Conservation (phyloP, 805 yeast species). For the Candida odintsovae region DNA sequence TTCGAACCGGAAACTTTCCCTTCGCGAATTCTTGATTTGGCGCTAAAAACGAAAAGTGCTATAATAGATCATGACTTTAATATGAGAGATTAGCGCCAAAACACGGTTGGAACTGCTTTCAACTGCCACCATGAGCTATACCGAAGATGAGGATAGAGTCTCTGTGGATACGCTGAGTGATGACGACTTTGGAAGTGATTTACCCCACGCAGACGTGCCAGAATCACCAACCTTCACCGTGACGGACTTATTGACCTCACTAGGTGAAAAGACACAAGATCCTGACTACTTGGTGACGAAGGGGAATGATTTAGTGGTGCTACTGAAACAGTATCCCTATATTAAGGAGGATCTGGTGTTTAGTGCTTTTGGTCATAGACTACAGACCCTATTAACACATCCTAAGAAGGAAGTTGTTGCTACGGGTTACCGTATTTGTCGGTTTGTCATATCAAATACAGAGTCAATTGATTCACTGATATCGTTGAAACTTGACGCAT, state of each 20-base stretch:
- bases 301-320: slow-evolving; percentile 58
- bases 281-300: slow-evolving; percentile 46
- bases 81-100: background rate
- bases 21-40: background rate
- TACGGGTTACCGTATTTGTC: slow-evolving; percentile 67
- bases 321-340: slow-evolving; percentile 52
- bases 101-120: background rate
- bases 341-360: slow-evolving; percentile 61
- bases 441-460: slow-evolving; percentile 53
- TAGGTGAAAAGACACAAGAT: slow-evolving; percentile 47
- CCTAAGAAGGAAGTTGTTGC: slow-evolving; percentile 59
- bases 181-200: background rate
- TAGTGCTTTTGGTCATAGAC: slow-evolving; percentile 47
- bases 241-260: slow-evolving; percentile 53
- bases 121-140: background rate
- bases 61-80: too few species aligned
- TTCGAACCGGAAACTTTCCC: background rate
- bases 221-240: slow-evolving; percentile 50
- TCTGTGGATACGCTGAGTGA: background rate
- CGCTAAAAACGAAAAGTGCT: background rate
- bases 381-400: slow-evolving; percentile 57
- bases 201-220: background rate
- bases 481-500: slow-evolving; percentile 51
- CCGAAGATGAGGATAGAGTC: background rate
- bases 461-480: slow-evolving; percentile 51